Percentiles rank a stretch among this genome's conserved stretches.
phyloP scores from a whole-genome alignment of 345 rosid species.

The Cardiospermum halicacabum region DNA sequence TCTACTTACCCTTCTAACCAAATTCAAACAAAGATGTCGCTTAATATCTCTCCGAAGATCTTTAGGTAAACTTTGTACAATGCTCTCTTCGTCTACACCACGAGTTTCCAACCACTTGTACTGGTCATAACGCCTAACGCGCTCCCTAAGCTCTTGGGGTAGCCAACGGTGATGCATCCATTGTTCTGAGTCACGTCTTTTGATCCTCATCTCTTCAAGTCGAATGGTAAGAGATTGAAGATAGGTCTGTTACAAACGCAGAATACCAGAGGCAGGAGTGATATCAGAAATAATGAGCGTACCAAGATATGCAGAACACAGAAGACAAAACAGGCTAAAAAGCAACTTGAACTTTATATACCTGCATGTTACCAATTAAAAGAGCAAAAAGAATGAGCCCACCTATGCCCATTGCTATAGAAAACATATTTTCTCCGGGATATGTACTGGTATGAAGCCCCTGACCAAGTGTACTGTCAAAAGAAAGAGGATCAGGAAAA shows the following conservation, averaged over 20 bases:
- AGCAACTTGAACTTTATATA: conserved; percentile 3
- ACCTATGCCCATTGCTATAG: conserved; percentile 59
- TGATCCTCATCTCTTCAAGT: conserved; percentile 91
- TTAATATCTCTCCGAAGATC: conserved; percentile 86
- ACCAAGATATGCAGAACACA: no score
- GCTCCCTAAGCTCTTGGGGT: conserved; percentile 63
- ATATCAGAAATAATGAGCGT: background rate
- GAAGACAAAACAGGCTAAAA: background rate
- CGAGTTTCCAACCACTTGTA: conserved; percentile 78
- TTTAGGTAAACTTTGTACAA: conserved; percentile 76
- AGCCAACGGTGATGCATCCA: conserved; percentile 95
- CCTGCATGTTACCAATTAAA: conserved; percentile 83
- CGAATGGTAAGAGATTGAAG: conserved; percentile 76
- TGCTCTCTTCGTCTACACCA: conserved; percentile 69
- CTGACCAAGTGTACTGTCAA: conserved; percentile 85
- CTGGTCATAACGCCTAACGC: conserved; percentile 65
- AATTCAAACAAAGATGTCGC: conserved; percentile 75
- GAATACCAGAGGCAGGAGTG: background rate
- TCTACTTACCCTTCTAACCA: conserved; percentile 74
- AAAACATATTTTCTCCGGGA: conserved; percentile 68
- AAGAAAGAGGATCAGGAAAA: no score
- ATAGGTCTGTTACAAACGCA: conserved; percentile 56
- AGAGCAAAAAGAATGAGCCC: conserved; percentile 82
- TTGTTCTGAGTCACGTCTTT: conserved; percentile 86
- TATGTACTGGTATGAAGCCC: conserved; percentile 84